Conservation (phyloP, 768 basidiomycete species). For the Hydnomerulius pinastri region DNA sequence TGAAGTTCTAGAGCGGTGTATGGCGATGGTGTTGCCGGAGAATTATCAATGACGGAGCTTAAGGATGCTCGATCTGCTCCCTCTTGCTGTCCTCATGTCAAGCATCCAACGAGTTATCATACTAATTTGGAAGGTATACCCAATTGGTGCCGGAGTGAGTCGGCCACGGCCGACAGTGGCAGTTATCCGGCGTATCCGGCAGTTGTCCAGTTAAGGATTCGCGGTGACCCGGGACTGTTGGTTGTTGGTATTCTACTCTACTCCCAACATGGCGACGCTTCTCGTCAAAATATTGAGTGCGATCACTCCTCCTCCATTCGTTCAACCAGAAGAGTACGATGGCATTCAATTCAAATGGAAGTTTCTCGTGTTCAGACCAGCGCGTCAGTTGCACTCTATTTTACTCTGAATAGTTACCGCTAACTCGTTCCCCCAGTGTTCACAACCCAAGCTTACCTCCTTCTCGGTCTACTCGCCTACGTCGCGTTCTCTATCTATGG, state of each 20-base stretch:
- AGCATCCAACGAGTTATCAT: no score
- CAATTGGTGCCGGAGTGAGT: no score
- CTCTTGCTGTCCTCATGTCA: background rate
- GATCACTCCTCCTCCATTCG: slow-evolving; percentile 60
- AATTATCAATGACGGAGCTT: background rate
- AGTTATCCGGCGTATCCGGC: no score
- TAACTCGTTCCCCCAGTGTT: slow-evolving; percentile 51
- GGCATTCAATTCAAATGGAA: slow-evolving; percentile 77
- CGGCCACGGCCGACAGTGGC: no score
- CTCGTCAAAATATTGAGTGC: slow-evolving; percentile 17
- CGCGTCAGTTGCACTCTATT: slow-evolving; percentile 33
- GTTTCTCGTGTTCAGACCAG: slow-evolving; percentile 79
- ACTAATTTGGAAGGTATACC: no score
- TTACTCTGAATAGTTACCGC: background rate
- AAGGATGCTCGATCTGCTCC: slow-evolving; percentile 4
- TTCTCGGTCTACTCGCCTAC: slow-evolving; percentile 57
- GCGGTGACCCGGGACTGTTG: no score
- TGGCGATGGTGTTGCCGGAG: background rate
- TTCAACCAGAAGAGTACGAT: slow-evolving; percentile 61
- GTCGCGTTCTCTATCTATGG: slow-evolving; percentile 60
- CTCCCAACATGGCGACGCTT: slow-evolving; percentile 3
- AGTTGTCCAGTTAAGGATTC: no score
- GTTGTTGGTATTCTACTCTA: no score
- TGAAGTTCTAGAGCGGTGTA: background rate
- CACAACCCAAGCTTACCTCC: slow-evolving; percentile 60